These are phyloP conservation scores for Porogramme epimiltina DNA, from an alignment of 1,284 basidiomycete genomes.

Conservation along the genomic window DNA sequence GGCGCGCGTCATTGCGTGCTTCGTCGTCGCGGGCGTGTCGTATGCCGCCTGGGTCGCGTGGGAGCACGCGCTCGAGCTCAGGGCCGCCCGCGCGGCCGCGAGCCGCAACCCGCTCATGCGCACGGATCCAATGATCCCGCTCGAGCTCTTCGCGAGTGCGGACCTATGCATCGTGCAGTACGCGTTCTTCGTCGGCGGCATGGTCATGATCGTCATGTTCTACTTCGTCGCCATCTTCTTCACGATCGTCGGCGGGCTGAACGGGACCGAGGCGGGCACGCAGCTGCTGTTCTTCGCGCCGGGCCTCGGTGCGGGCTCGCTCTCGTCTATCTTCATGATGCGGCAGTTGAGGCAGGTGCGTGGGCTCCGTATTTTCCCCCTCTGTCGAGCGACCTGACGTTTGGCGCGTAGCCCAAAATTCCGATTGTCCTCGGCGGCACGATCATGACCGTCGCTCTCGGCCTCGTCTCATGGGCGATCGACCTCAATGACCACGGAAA, in stretches of 20 bases:
- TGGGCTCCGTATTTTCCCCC: too few relatives aligned
- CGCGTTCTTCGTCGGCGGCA: slow-evolving; percentile 42
- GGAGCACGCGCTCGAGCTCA: slow-evolving; percentile 42
- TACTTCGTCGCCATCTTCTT: slow-evolving; percentile 56
- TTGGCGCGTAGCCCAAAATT: slow-evolving; percentile 46
- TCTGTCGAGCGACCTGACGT: slow-evolving; percentile 26
- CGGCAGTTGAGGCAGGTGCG: slow-evolving; percentile 26
- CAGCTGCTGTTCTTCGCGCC: slow-evolving; percentile 53
- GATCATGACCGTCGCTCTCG: slow-evolving; percentile 41
- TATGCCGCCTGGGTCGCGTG: slow-evolving; percentile 39
- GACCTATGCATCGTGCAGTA: slow-evolving; percentile 43
- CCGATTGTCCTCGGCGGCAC: slow-evolving; percentile 41
- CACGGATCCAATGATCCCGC: slow-evolving; percentile 44
- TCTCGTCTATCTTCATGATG: slow-evolving; percentile 32
- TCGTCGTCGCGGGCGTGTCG: slow-evolving; percentile 42
- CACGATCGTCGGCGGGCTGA: slow-evolving; percentile 42
- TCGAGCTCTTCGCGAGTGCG: slow-evolving; percentile 37
- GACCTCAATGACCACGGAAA: slow-evolving; percentile 34
- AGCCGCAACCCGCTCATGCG: slow-evolving; percentile 27
- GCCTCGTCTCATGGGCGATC: slow-evolving; percentile 45
- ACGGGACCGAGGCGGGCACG: slow-evolving; percentile 40
- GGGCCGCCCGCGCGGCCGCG: slow-evolving; percentile 8
- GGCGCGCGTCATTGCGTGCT: slow-evolving; percentile 37
- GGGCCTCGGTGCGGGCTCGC: slow-evolving; percentile 39
- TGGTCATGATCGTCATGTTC: slow-evolving; percentile 54